phyloP scores from a whole-genome alignment of 2,329 filamentous ascomycete genomes.

The Didymellaceae sp. region DNA sequence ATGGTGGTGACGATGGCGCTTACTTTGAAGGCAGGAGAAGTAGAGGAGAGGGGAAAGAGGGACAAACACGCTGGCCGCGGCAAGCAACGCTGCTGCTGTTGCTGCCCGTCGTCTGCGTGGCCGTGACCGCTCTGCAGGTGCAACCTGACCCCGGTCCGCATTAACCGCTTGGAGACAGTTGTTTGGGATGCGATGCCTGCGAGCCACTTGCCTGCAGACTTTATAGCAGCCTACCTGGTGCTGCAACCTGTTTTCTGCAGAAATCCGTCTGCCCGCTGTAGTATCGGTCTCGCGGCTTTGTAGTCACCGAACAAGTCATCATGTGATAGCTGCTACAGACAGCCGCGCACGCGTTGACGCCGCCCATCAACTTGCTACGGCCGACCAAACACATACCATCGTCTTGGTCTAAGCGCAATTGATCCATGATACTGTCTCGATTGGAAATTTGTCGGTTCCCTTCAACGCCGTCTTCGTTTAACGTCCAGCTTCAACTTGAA shows the following conservation, averaged over 20 bases:
- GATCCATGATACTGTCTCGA: too few species aligned
- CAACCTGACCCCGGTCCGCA: constrained; percentile 3
- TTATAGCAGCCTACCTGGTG: neutral
- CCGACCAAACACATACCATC: too few species aligned
- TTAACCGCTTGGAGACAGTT: constrained; percentile 16
- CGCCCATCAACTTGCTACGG: neutral
- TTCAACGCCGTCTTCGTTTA: too few species aligned
- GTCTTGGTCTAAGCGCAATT: too few species aligned
- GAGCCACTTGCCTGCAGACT: neutral
- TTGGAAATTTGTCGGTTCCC: too few species aligned
- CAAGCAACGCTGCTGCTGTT: constrained; percentile 1
- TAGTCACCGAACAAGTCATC: constrained; percentile 3
- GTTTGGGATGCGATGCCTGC: constrained; percentile 10
- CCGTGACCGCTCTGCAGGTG: constrained; percentile 13
- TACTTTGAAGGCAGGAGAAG: constrained; percentile 3
- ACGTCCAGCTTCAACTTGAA: too few species aligned
- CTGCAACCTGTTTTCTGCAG: neutral
- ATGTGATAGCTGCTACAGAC: neutral
- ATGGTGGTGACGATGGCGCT: constrained; percentile 5
- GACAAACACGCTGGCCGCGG: neutral
- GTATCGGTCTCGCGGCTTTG: constrained; percentile 5
- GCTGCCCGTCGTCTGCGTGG: constrained; percentile 14
- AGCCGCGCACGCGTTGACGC: constrained; percentile 9
- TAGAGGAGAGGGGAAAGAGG: neutral
- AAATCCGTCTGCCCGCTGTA: neutral